These are phyloP conservation scores for Botrytis elliptica DNA, from an alignment of 2,329 filamentous ascomycete genomes.

Conservation along the genomic window DNA sequence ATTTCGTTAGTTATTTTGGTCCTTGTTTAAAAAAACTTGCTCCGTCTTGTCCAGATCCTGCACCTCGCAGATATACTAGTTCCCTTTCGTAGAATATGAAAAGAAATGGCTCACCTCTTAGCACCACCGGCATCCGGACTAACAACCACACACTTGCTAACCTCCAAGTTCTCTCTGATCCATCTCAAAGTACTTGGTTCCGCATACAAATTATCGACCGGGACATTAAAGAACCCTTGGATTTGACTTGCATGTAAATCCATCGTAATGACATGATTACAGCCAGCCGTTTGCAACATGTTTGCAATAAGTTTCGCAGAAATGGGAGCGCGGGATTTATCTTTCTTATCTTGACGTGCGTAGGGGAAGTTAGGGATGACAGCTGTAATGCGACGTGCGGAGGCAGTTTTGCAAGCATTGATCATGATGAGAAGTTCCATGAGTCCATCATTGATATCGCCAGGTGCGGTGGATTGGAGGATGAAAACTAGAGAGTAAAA, in stretches of 20 bases:
- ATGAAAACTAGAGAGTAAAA: constrained; percentile 71
- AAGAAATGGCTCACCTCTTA: constrained; percentile 61
- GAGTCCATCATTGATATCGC: constrained; percentile 95
- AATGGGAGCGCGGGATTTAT: constrained; percentile 93
- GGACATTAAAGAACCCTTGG: constrained; percentile 90
- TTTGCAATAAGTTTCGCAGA: constrained; percentile 95
- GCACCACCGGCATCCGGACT: constrained; percentile 93
- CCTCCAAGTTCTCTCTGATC: constrained; percentile 82
- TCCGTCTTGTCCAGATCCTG: not conserved
- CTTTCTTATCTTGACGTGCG: constrained; percentile 96
- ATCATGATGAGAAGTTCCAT: constrained; percentile 99
- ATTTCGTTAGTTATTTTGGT: not conserved
- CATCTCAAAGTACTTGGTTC: constrained; percentile 89
- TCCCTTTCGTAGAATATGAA: not conserved
- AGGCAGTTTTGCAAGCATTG: constrained; percentile 85
- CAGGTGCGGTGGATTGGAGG: constrained; percentile 88
- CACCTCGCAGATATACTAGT: not conserved
- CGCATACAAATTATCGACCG: constrained; percentile 79
- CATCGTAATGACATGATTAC: constrained; percentile 93
- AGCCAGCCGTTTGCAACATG: constrained; percentile 94
- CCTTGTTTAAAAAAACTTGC: not conserved
- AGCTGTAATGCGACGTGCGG: constrained; percentile 87
- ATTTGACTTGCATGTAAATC: constrained; percentile 93
- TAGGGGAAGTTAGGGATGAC: constrained; percentile 97
- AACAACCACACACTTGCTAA: constrained; percentile 87